Evolutionary conservation across 129 eudicot genomes (phyloP).

Genomic region (Daucus carota): DNA sequence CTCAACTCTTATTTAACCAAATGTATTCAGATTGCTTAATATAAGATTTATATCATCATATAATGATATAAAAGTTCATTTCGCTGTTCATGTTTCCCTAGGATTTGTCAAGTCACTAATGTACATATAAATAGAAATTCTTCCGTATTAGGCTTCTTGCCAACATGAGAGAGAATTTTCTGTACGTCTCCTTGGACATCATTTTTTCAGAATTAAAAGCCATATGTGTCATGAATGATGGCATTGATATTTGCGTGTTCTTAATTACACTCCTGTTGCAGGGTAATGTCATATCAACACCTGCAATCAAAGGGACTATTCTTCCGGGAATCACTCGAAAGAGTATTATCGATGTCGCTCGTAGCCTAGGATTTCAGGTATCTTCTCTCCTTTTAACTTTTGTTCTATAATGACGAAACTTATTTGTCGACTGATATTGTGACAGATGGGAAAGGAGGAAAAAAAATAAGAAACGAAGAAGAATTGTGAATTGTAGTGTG

Average conservation of each 20-base stretch:
- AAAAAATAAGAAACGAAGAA: neutral
- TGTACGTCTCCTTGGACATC: neutral
- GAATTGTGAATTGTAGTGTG: neutral
- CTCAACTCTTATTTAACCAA: neutral
- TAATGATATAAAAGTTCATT: neutral
- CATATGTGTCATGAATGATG: slow-evolving; percentile 1
- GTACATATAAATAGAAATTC: neutral
- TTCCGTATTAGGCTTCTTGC: neutral
- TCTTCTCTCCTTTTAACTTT: neutral
- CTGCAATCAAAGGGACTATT: slow-evolving; percentile 83
- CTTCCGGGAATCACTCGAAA: slow-evolving; percentile 94
- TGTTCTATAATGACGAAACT: neutral
- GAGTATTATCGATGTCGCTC: slow-evolving; percentile 85
- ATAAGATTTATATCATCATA: neutral
- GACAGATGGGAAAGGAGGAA: neutral
- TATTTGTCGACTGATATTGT: neutral
- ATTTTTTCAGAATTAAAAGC: neutral
- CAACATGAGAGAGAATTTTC: neutral
- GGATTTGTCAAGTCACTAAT: neutral
- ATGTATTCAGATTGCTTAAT: neutral
- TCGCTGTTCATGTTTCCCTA: neutral
- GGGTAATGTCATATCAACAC: slow-evolving; percentile 85
- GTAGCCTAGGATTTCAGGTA: slow-evolving; percentile 83
- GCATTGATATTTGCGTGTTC: slow-evolving; percentile 14
- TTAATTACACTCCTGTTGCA: slow-evolving; percentile 20